phyloP scores from a whole-genome alignment of 1,284 basidiomycete species.

The Heliocybe sulcata region DNA sequence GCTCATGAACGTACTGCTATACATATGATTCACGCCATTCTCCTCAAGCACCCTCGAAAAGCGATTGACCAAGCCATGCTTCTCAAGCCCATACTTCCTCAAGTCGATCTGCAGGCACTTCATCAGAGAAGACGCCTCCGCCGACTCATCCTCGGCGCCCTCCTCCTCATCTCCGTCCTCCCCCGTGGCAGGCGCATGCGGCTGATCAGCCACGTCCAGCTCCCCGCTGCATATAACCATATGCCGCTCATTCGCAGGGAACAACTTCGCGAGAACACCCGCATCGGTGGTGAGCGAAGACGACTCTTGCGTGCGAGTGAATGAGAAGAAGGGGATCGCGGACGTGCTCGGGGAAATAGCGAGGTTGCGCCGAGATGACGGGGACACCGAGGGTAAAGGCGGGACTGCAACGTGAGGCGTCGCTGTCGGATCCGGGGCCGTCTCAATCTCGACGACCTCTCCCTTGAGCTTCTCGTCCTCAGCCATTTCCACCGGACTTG shows the following conservation, averaged over 20 bases:
- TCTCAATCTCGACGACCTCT: neutral
- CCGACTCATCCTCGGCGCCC: conserved; percentile 22
- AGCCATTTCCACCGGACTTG: neutral
- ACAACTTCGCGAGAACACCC: conserved; percentile 51
- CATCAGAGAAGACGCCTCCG: conserved; percentile 24
- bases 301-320: conserved; percentile 69
- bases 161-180: neutral
- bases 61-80: conserved; percentile 68
- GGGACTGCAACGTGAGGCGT: neutral
- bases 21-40: conserved; percentile 76
- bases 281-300: conserved; percentile 65
- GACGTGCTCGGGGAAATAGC: conserved; percentile 4
- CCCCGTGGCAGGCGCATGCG: conserved; percentile 17
- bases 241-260: conserved; percentile 58
- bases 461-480: neutral
- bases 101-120: conserved; percentile 68
- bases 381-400: neutral
- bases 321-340: conserved; percentile 62
- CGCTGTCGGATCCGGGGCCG: neutral
- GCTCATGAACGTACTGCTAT: conserved; percentile 78
- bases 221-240: conserved; percentile 69
- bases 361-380: neutral
- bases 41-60: conserved; percentile 68
- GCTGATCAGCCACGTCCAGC: conserved; percentile 47
- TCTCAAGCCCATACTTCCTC: conserved; percentile 67